Evolutionary conservation across 2,329 filamentous ascomycete species (phyloP).

Genomic region (Monosporascus sp.): DNA sequence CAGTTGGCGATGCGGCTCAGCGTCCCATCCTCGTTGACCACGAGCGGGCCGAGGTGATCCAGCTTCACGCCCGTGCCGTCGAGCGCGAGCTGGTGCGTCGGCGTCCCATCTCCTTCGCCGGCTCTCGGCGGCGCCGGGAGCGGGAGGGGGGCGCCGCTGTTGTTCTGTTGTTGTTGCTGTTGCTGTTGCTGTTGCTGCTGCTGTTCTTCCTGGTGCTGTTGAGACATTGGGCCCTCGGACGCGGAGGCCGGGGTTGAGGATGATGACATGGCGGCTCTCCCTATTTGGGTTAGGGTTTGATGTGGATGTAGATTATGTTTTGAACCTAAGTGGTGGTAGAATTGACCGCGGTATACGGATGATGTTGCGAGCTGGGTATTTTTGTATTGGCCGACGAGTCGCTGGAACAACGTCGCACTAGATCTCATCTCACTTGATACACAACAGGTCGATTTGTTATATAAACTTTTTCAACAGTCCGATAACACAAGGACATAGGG

Average conservation of each 20-base stretch:
- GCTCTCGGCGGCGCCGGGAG: slow-evolving; percentile 14
- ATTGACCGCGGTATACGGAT: neutral
- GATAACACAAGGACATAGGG: too few species aligned
- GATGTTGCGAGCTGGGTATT: neutral
- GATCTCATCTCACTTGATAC: neutral
- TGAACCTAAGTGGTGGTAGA: neutral
- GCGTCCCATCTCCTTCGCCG: slow-evolving; percentile 1
- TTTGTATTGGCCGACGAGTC: neutral
- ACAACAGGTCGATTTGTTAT: too few species aligned
- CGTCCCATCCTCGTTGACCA: slow-evolving; percentile 68
- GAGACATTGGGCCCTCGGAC: neutral
- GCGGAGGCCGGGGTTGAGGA: neutral
- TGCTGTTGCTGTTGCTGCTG: too few species aligned
- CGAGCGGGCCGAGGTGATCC: slow-evolving; percentile 66
- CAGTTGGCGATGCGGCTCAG: slow-evolving; percentile 69
- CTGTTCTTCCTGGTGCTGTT: neutral
- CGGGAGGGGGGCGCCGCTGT: slow-evolving; percentile 8
- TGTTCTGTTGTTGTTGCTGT: neutral
- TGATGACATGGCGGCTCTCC: neutral
- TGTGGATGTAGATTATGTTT: too few species aligned
- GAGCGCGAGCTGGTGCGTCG: slow-evolving; percentile 19
- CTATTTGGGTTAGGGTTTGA: neutral
- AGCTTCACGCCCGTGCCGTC: slow-evolving; percentile 47
- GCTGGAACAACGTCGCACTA: neutral
- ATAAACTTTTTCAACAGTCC: too few species aligned